These are phyloP conservation scores for Ceratobasidium sp. DNA, from an alignment of 1,284 basidiomycete genomes.

Conservation along the genomic window DNA sequence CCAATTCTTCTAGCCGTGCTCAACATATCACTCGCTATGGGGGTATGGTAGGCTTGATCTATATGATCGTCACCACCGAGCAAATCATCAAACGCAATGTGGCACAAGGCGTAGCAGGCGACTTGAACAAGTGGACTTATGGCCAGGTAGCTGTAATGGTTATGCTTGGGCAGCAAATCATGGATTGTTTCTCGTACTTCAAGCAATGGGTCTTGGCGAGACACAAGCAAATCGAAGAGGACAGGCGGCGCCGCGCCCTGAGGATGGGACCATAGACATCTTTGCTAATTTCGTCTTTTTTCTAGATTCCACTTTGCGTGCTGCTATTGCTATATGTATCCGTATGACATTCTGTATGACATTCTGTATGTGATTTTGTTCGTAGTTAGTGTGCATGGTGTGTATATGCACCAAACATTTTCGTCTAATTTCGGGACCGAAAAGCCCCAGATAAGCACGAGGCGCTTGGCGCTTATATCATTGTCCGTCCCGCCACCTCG, in stretches of 20 bases:
- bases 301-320: no score
- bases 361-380: no score
- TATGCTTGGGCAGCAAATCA: conserved; percentile 43
- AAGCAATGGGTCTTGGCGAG: conserved; percentile 19
- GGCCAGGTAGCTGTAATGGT: conserved; percentile 27
- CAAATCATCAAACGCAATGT: conserved; percentile 28
- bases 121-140: conserved; percentile 14
- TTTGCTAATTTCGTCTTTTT: no score
- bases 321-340: no score
- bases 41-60: conserved; percentile 31
- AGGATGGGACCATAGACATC: no score
- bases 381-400: no score
- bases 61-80: conserved; percentile 43
- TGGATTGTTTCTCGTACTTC: conserved; percentile 35
- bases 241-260: background rate
- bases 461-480: no score
- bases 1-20: background rate
- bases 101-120: background rate
- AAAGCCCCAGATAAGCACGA: no score
- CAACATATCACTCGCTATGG: conserved; percentile 38
- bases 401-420: no score
- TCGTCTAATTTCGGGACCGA: no score
- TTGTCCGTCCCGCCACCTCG: no score
- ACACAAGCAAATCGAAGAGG: background rate
- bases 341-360: no score